phyloP scores from a whole-genome alignment of 2,329 filamentous ascomycete genomes.

The Sclerotinia spermophila region DNA sequence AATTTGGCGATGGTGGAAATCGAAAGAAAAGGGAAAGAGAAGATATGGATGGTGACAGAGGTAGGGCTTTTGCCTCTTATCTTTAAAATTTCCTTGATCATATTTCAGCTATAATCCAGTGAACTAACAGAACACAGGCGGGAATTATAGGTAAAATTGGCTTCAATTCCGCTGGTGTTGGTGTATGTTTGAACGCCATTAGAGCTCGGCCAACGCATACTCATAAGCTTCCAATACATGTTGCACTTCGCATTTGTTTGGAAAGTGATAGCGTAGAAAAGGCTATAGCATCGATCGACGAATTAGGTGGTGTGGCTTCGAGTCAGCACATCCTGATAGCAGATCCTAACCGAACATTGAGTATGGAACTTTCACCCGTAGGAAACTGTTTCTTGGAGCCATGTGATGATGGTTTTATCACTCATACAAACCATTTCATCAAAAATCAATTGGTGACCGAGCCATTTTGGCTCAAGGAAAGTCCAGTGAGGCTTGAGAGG shows the following conservation, averaged over 20 bases:
- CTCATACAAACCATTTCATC: slow-evolving; percentile 38
- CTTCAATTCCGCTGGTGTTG: slow-evolving; percentile 51
- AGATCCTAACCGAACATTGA: slow-evolving; percentile 39
- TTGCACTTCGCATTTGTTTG: slow-evolving; percentile 51
- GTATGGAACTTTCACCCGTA: slow-evolving; percentile 45
- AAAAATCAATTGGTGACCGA: slow-evolving; percentile 36
- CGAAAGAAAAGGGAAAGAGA: not conserved
- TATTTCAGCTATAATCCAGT: not conserved
- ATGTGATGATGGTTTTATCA: slow-evolving; percentile 25
- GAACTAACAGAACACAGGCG: slow-evolving; percentile 22
- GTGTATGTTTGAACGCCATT: slow-evolving; percentile 55
- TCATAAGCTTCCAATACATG: slow-evolving; percentile 49
- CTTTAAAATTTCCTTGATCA: not conserved
- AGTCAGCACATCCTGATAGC: slow-evolving; percentile 53
- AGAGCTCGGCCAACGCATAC: slow-evolving; percentile 46
- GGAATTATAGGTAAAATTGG: slow-evolving; percentile 47
- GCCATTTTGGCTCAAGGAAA: slow-evolving; percentile 37
- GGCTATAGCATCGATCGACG: slow-evolving; percentile 44
- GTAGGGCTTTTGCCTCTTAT: slow-evolving; percentile 9
- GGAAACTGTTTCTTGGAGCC: slow-evolving; percentile 32
- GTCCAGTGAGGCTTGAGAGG: slow-evolving; percentile 36
- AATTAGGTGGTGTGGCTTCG: slow-evolving; percentile 50
- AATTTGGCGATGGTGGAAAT: slow-evolving; percentile 25
- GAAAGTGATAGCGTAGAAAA: slow-evolving; percentile 44
- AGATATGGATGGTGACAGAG: slow-evolving; percentile 12